phyloP scores from a whole-genome alignment of 805 yeast genomes.

The Diddensiella caesifluorescens region DNA sequence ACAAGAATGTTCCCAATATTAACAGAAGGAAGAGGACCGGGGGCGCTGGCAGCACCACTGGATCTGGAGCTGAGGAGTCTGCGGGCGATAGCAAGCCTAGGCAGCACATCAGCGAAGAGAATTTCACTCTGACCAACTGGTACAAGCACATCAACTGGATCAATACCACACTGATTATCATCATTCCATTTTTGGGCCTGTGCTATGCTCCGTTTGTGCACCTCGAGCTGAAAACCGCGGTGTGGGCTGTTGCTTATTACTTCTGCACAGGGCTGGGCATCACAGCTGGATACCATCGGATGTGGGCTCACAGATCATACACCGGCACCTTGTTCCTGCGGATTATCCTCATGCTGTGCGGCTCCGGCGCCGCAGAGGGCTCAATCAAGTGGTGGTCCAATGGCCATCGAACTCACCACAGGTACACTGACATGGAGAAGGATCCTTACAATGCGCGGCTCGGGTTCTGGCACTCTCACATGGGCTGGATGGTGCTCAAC shows the following conservation, averaged over 20 bases:
- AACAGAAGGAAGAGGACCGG: conserved; percentile 23
- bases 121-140: conserved; percentile 72
- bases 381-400: conserved; percentile 74
- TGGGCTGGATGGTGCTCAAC: conserved; percentile 78
- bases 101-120: conserved; percentile 62
- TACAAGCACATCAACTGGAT: conserved; percentile 71
- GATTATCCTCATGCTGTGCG: conserved; percentile 50
- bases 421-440: conserved; percentile 78
- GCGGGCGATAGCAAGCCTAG: conserved; percentile 19
- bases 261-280: conserved; percentile 60
- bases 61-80: conserved; percentile 14
- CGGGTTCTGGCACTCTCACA: conserved; percentile 76
- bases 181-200: conserved; percentile 51
- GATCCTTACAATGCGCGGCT: conserved; percentile 84
- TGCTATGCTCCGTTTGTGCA: conserved; percentile 39
- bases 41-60: conserved; percentile 3
- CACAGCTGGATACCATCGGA: conserved; percentile 79
- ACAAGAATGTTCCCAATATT: conserved; percentile 25
- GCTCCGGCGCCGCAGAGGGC: conserved; percentile 72
- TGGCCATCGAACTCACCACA: conserved; percentile 85
- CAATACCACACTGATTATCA: conserved; percentile 50
- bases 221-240: conserved; percentile 46
- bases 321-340: conserved; percentile 42
- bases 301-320: conserved; percentile 62
- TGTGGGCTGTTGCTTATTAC: conserved; percentile 53